Evolutionary conservation across 2,329 filamentous ascomycete species (phyloP), one percentile per base, ranked within the genome.

Genomic region (Dactylonectria macrodidyma): DNA sequence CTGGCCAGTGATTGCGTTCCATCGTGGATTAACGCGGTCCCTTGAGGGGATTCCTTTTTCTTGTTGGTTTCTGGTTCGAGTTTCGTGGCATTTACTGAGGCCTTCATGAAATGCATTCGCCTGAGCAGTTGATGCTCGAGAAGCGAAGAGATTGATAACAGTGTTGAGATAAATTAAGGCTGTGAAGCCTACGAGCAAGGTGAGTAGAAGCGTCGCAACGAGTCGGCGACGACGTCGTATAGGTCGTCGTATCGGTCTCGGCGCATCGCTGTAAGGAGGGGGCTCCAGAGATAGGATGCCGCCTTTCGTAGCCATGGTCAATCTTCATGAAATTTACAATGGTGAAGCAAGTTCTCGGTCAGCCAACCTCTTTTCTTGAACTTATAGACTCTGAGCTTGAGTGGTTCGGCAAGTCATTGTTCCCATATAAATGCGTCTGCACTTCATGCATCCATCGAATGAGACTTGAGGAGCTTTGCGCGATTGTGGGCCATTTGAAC

Each of bases 11-110:
- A 46, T 12, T 12, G 36, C 9, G n/a, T 55, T 46, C 48, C 59
- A 62, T 55, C 59, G 59, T 5, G 48, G 59, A 19, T 62, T 62
- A n/a, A 41, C 30, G 6, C 57, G 57, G 4, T 41, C 11, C 2
- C 14, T 2, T 7, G 46, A 38, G 1, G 57, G 4, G 24, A 4
- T 12, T n/a, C 5, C 8, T 5, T n/a, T 30, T 10, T 41, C 12
- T 12, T 19, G 36, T 8, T 19, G 33, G 9, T 11, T 38, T 51
- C 16, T 41, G 22, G 1, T 19, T 5, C 19, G n/a, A n/a, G 34
- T 19, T 10, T 60, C 57, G 22, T 47, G 22, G 16, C 57, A 60
- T 14, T 34, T 51, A 9, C 38, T 22, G 7, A 60, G 33, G 5
- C 57, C 57, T 41, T 60, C n/a, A 5, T 11, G 14, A 19, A 60